Evolutionary conservation across 305 asterid genomes (phyloP).

Genomic region (Plantago lanceolata): DNA sequence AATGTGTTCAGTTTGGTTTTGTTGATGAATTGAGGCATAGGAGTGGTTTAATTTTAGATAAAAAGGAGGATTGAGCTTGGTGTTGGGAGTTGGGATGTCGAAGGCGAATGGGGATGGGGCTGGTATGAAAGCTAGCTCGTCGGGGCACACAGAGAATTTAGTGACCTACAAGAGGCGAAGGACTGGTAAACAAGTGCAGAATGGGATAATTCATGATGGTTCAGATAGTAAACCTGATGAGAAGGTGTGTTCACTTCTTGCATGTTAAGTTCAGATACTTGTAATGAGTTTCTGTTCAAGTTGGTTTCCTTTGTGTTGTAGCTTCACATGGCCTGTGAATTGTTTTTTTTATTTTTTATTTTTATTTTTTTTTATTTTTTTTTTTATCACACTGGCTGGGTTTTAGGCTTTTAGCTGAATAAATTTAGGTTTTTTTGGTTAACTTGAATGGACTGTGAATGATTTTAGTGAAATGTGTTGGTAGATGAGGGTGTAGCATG

Average conservation of each 20-base stretch:
- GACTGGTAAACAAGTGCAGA: slow-evolving; percentile 28
- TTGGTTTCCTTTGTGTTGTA: slow-evolving; percentile 4
- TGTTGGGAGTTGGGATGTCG: slow-evolving; percentile 29
- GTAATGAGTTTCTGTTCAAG: neutral
- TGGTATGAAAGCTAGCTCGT: slow-evolving; percentile 28
- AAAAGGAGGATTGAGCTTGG: slow-evolving; percentile 33
- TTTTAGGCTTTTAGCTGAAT: too few species aligned
- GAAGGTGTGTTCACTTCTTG: slow-evolving; percentile 42
- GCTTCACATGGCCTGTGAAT: neutral
- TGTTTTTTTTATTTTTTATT: too few species aligned
- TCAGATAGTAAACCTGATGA: slow-evolving; percentile 34
- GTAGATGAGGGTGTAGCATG: too few species aligned
- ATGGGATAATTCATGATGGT: slow-evolving; percentile 28
- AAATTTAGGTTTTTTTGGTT: too few species aligned
- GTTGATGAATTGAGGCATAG: slow-evolving; percentile 32
- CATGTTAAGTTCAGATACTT: slow-evolving; percentile 4
- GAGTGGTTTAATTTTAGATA: slow-evolving; percentile 41
- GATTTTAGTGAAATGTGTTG: too few species aligned
- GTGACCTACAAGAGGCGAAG: slow-evolving; percentile 69
- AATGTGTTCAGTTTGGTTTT: slow-evolving; percentile 22
- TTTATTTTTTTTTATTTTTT: too few species aligned
- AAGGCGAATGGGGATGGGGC: slow-evolving; percentile 34
- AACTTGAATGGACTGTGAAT: too few species aligned
- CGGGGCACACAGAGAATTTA: slow-evolving; percentile 27
- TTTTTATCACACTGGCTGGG: too few species aligned